These are phyloP conservation scores for Planoprotostelium fungivorum DNA, from an alignment of 78 protist species.

Conservation along the genomic window DNA sequence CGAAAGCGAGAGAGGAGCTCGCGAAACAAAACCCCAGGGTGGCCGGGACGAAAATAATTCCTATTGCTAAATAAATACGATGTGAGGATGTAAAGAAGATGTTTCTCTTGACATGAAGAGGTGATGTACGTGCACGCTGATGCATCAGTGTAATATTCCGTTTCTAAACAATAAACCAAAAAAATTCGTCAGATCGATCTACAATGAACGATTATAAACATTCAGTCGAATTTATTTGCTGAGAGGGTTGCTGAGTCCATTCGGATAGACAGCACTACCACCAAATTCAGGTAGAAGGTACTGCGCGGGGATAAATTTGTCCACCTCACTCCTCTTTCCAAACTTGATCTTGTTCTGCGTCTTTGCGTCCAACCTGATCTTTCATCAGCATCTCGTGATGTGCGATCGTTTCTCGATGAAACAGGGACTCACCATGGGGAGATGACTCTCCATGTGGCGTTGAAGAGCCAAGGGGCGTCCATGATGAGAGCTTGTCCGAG, in stretches of 20 bases:
- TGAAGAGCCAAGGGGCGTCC: constrained; percentile 1
- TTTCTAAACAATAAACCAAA: no score
- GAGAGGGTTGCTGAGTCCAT: no score
- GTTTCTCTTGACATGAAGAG: no score
- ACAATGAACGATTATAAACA: no score
- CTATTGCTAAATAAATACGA: not conserved
- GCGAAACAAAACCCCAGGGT: constrained; percentile 68
- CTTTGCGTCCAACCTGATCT: not conserved
- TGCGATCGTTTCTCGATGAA: not conserved
- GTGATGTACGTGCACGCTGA: no score
- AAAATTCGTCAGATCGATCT: no score
- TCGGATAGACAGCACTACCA: not conserved
- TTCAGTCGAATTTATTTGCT: no score
- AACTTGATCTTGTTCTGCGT: not conserved
- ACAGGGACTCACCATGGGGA: not conserved
- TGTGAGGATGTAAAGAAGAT: not conserved
- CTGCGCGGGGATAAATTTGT: not conserved
- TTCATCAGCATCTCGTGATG: not conserved
- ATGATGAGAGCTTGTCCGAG: not conserved
- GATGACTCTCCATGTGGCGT: not conserved
- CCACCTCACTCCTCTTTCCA: not conserved
- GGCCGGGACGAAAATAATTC: constrained; percentile 27
- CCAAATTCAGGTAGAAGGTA: not conserved
- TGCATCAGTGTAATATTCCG: no score
- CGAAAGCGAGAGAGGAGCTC: constrained; percentile 50